phyloP scores from a whole-genome alignment of 2,329 filamentous ascomycete species.

The Epichloe gansuensis region DNA sequence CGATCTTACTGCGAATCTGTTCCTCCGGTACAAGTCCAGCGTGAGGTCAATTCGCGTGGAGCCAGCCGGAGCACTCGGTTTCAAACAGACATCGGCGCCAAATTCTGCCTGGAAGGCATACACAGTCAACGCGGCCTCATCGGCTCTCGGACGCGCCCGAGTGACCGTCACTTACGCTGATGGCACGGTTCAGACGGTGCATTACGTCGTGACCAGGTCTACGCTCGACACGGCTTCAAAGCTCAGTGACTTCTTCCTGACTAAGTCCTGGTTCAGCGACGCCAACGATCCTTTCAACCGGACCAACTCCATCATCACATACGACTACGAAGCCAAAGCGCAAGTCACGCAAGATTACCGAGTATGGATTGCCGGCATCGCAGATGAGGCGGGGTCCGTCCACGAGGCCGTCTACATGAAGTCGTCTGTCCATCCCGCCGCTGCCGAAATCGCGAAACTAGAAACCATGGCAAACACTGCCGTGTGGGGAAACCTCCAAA shows the following conservation, averaged over 20 bases:
- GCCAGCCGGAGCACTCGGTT: slow-evolving; percentile 24
- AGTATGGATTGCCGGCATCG: slow-evolving; percentile 46
- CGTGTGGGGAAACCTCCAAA: slow-evolving; percentile 1
- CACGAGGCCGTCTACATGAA: slow-evolving; percentile 44
- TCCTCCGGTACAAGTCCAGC: slow-evolving; percentile 26
- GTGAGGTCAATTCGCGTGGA: slow-evolving; percentile 27
- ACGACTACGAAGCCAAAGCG: slow-evolving; percentile 34
- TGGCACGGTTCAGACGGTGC: slow-evolving; percentile 36
- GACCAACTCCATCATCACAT: slow-evolving; percentile 42
- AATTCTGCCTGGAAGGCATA: slow-evolving; percentile 19
- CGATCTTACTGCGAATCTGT: slow-evolving; percentile 32
- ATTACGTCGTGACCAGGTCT: slow-evolving; percentile 41
- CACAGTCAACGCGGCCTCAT: slow-evolving; percentile 27
- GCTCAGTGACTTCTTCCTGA: slow-evolving; percentile 41
- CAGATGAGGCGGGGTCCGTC: slow-evolving; percentile 45
- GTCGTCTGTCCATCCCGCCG: slow-evolving; percentile 35
- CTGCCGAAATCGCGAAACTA: slow-evolving; percentile 35
- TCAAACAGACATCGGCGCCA: slow-evolving; percentile 14
- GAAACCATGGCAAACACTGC: slow-evolving; percentile 20
- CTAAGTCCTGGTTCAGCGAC: slow-evolving; percentile 37
- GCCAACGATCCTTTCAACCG: slow-evolving; percentile 40
- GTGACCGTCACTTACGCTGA: slow-evolving; percentile 35
- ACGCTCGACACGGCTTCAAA: slow-evolving; percentile 29
- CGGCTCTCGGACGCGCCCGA: slow-evolving; percentile 35
- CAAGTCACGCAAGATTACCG: slow-evolving; percentile 34